phyloP scores from a whole-genome alignment of 1,284 basidiomycete species.

The Paramarasmius palmivorus region DNA sequence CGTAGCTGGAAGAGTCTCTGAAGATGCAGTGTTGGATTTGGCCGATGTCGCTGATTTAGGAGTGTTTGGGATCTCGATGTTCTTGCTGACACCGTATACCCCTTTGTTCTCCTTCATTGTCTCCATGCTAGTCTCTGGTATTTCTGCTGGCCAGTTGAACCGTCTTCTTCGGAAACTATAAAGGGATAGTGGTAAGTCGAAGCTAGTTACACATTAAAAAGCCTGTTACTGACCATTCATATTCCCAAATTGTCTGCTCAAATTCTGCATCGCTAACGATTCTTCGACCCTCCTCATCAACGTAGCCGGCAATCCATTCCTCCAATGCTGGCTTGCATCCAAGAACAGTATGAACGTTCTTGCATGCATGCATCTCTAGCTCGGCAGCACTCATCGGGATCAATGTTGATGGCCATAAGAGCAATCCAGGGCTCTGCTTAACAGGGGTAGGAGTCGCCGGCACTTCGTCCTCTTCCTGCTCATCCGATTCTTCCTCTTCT shows the following conservation, averaged over 20 bases:
- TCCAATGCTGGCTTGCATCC: slow-evolving; percentile 57
- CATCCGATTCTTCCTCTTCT: neutral
- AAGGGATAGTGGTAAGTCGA: slow-evolving; percentile 9
- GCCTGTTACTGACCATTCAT: slow-evolving; percentile 55
- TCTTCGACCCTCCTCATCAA: slow-evolving; percentile 38
- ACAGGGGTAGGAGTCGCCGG: neutral
- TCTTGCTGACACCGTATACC: slow-evolving; percentile 1
- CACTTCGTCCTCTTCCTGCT: neutral
- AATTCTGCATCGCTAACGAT: slow-evolving; percentile 45
- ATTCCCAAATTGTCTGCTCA: slow-evolving; percentile 61
- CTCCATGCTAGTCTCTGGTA: slow-evolving; percentile 24
- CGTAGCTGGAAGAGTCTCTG: slow-evolving; percentile 16
- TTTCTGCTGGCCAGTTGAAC: slow-evolving; percentile 55
- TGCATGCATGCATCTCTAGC: slow-evolving; percentile 69
- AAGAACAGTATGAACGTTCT: slow-evolving; percentile 62
- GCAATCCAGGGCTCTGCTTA: slow-evolving; percentile 48
- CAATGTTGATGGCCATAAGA: slow-evolving; percentile 58
- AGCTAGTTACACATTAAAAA: slow-evolving; percentile 8
- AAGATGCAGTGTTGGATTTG: slow-evolving; percentile 4
- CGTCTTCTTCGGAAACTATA: slow-evolving; percentile 59
- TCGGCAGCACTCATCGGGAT: slow-evolving; percentile 57
- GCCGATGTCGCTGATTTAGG: neutral
- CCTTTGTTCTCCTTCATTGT: neutral
- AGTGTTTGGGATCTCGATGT: slow-evolving; percentile 12
- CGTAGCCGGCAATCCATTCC: slow-evolving; percentile 45